Evolutionary conservation across 495 filamentous ascomycete genomes (phyloP).

Genomic region (Parathielavia appendiculata): DNA sequence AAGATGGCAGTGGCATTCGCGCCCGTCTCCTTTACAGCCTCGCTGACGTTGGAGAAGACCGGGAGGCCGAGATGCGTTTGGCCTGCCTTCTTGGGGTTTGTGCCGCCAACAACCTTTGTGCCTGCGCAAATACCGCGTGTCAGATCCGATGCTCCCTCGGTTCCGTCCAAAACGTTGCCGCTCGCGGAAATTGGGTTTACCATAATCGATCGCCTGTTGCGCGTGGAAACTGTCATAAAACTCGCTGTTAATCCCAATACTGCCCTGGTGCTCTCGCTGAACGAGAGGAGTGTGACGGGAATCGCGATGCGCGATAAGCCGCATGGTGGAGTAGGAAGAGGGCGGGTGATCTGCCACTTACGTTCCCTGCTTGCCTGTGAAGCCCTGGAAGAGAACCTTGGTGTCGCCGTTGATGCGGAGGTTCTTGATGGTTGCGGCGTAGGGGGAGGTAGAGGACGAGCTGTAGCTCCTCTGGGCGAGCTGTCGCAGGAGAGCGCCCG

Average conservation of each 20-base stretch:
- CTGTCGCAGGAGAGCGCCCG: constrained; percentile 41
- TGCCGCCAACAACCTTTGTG: constrained; percentile 95
- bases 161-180: not conserved
- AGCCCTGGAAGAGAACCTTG: constrained; percentile 93
- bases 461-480: constrained; percentile 61
- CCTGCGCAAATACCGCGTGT: constrained; percentile 46
- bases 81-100: constrained; percentile 98
- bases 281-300: not conserved
- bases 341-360: constrained; percentile 48
- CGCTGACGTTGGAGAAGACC: constrained; percentile 84
- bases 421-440: constrained; percentile 80
- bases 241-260: constrained; percentile 39
- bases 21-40: constrained; percentile 87
- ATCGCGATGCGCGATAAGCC: constrained; percentile 19
- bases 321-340: constrained; percentile 7
- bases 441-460: constrained; percentile 60
- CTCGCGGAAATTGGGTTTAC: constrained; percentile 44
- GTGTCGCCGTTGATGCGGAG: constrained; percentile 88
- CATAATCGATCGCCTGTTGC: constrained; percentile 95
- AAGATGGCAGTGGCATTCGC: constrained; percentile 93
- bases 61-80: constrained; percentile 81
- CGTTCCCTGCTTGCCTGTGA: constrained; percentile 98
- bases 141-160: constrained; percentile 13
- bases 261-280: not conserved
- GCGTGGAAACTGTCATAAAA: constrained; percentile 75